Percentiles rank a stretch among this genome's conserved stretches.
Evolutionary conservation across 257 asterid species (phyloP).

Genomic region (Schizonepeta tenuifolia): DNA sequence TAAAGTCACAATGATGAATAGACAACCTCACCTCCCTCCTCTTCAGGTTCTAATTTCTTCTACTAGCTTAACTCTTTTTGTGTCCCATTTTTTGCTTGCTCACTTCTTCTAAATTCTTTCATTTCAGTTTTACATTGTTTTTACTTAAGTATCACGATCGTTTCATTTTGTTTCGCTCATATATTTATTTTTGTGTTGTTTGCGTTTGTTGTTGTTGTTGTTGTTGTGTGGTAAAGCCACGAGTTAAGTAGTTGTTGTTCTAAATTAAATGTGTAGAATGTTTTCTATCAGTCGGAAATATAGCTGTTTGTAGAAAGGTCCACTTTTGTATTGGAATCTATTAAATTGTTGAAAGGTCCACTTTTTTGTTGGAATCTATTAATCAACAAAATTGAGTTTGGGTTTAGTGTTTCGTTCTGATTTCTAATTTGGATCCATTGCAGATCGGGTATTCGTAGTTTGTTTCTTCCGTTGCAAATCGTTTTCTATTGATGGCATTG

Average conservation of each 20-base stretch:
- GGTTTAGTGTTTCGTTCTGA: too few relatives aligned
- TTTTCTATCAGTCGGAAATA: too few relatives aligned
- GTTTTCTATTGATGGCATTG: too few relatives aligned
- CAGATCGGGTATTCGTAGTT: not conserved
- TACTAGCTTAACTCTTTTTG: not conserved
- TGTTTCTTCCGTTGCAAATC: not conserved
- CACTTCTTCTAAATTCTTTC: not conserved
- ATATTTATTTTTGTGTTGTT: not conserved
- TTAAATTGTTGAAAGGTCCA: too few relatives aligned
- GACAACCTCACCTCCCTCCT: constrained; percentile 35
- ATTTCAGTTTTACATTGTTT: not conserved
- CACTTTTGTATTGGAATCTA: too few relatives aligned
- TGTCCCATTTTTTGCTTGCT: constrained; percentile 1
- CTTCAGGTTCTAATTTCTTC: constrained; percentile 41
- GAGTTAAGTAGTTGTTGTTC: constrained; percentile 5
- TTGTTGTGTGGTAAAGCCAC: not conserved
- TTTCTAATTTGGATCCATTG: constrained; percentile 2
- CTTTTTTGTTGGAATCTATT: too few relatives aligned
- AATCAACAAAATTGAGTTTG: too few relatives aligned
- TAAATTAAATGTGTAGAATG: too few relatives aligned
- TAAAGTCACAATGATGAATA: constrained; percentile 32
- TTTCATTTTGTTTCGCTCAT: not conserved
- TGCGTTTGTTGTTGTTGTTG: not conserved
- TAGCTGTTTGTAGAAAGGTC: too few relatives aligned
- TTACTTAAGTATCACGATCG: constrained; percentile 24